Conservation (phyloP, 768 basidiomycete genomes). For the Mycena maculata region DNA sequence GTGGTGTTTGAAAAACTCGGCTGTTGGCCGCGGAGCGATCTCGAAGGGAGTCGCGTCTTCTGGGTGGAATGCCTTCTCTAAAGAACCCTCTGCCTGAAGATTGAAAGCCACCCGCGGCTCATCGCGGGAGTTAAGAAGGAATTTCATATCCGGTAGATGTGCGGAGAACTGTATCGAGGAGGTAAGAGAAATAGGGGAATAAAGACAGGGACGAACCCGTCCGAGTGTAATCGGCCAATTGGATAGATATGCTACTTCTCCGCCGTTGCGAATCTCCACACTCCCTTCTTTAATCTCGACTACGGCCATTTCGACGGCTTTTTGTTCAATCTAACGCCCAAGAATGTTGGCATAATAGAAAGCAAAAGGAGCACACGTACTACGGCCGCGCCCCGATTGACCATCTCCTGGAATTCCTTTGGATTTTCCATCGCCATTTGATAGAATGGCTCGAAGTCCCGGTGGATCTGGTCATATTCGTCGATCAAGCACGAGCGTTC, state of each 20-base stretch:
- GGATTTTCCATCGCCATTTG: slow-evolving; percentile 5
- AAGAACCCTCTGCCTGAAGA: neutral
- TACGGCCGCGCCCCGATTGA: neutral
- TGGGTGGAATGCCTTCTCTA: neutral
- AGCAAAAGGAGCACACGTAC: neutral
- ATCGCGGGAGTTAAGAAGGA: slow-evolving; percentile 8
- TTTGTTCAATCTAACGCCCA: neutral
- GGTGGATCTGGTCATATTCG: slow-evolving; percentile 4
- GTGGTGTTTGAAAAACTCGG: slow-evolving; percentile 9
- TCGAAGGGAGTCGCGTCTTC: neutral
- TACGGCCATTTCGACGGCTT: neutral
- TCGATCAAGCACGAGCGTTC: slow-evolving; percentile 1
- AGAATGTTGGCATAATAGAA: neutral
- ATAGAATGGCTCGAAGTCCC: slow-evolving; percentile 2
- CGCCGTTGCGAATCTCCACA: slow-evolving; percentile 4
- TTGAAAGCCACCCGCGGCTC: slow-evolving; percentile 16
- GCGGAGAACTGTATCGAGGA: neutral
- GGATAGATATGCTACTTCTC: neutral
- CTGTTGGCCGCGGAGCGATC: neutral
- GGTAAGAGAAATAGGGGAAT: neutral
- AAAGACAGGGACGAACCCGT: neutral
- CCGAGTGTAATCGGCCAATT: neutral
- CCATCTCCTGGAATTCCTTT: neutral
- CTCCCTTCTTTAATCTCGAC: too few relatives aligned
- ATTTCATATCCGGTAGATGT: slow-evolving; percentile 3